A percentile compares a stretch with the other conserved stretches of the same genome.
phyloP scores from a whole-genome alignment of 768 basidiomycete species.

The Lactarius vividus region DNA sequence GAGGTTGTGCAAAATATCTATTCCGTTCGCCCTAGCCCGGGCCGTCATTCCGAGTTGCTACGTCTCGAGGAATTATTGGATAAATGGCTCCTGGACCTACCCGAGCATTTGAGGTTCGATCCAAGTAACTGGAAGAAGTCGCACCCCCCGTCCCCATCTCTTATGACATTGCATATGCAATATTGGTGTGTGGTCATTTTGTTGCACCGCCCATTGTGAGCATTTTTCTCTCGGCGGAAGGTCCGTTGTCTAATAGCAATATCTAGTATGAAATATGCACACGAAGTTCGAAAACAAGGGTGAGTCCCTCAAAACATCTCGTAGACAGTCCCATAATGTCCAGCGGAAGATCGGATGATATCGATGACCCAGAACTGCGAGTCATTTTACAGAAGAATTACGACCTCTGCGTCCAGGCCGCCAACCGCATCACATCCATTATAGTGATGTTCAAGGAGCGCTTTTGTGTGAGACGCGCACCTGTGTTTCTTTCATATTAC shows the following conservation, averaged over 20 bases:
- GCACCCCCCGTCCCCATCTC: conserved; percentile 53
- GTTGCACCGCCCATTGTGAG: conserved; percentile 78
- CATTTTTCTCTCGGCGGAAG: conserved; percentile 21
- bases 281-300: conserved; percentile 25
- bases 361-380: conserved; percentile 53
- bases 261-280: conserved; percentile 35
- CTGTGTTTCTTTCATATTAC: conserved; percentile 76
- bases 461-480: conserved; percentile 56
- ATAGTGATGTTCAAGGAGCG: conserved; percentile 60
- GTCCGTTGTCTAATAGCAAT: conserved; percentile 3
- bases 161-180: conserved; percentile 78
- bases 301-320: conserved; percentile 25
- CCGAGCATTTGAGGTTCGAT: conserved; percentile 65
- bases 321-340: not conserved
- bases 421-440: conserved; percentile 75
- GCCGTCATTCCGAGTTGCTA: conserved; percentile 56
- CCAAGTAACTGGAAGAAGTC: conserved; percentile 39
- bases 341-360: conserved; percentile 31
- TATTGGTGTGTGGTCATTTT: conserved; percentile 80
- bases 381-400: conserved; percentile 60
- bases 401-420: conserved; percentile 70
- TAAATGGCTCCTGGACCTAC: conserved; percentile 73
- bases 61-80: conserved; percentile 61
- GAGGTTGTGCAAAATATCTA: conserved; percentile 71
- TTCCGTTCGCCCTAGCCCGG: conserved; percentile 53